Conservation (phyloP, 2,329 filamentous ascomycete genomes). For the Hysterium pulicare region DNA sequence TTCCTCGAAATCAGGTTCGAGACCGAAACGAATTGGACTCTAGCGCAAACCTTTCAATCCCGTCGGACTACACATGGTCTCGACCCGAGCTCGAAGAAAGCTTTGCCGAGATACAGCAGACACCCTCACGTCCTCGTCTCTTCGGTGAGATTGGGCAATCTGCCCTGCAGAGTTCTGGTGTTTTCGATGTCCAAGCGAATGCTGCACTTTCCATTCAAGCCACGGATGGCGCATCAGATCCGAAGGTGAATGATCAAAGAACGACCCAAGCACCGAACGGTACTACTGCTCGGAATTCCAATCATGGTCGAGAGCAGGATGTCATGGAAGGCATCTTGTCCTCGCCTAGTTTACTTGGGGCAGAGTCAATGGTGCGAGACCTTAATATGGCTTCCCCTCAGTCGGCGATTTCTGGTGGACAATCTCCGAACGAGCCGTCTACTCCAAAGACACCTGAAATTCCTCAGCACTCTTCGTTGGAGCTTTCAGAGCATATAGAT, state of each 20-base stretch:
- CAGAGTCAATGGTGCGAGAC: constrained; percentile 48
- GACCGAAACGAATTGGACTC: constrained; percentile 35
- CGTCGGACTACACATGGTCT: constrained; percentile 27
- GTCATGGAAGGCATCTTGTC: constrained; percentile 25
- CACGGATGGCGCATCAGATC: constrained; percentile 8
- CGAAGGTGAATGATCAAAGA: neutral
- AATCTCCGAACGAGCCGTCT: constrained; percentile 34
- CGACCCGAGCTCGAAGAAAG: constrained; percentile 20
- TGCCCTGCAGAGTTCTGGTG: constrained; percentile 52
- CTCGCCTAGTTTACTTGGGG: constrained; percentile 44
- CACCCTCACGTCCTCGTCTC: constrained; percentile 39
- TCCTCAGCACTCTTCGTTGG: constrained; percentile 30
- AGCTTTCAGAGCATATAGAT: constrained; percentile 27
- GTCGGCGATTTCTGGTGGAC: constrained; percentile 35
- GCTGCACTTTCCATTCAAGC: constrained; percentile 25
- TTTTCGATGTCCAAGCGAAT: constrained; percentile 35
- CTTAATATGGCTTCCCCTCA: constrained; percentile 48
- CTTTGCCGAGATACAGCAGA: constrained; percentile 22
- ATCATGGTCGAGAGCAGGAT: no score
- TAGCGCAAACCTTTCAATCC: constrained; percentile 37
- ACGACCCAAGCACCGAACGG: neutral
- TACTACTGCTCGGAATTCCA: no score
- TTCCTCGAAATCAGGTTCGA: constrained; percentile 38
- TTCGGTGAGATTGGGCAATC: constrained; percentile 62
- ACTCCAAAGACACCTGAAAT: constrained; percentile 38